Conservation (phyloP, 2,329 filamentous ascomycete species). For the Cryphonectria naterciae region DNA sequence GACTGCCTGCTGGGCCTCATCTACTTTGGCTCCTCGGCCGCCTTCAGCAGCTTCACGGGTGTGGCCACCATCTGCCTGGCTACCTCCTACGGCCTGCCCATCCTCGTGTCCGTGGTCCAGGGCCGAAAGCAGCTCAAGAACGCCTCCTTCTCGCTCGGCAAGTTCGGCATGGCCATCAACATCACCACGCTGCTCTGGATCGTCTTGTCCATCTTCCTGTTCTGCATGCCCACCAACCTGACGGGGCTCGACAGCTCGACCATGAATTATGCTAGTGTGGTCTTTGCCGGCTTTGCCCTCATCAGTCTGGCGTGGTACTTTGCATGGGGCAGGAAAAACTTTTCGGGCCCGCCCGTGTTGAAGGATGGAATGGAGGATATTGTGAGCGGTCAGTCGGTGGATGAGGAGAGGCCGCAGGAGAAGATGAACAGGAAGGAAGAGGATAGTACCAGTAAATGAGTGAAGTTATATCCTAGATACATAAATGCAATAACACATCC, state of each 20-base stretch:
- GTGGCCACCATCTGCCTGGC: constrained; percentile 80
- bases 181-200: constrained; percentile 72
- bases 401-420: constrained; percentile 11
- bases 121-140: constrained; percentile 67
- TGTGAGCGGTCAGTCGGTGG: constrained; percentile 12
- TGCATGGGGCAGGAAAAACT: constrained; percentile 64
- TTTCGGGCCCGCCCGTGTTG: constrained; percentile 58
- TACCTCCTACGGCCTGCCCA: constrained; percentile 75
- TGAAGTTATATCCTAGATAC: not conserved
- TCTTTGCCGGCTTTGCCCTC: constrained; percentile 64
- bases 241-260: constrained; percentile 54
- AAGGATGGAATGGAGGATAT: constrained; percentile 26
- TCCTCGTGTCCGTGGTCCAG: constrained; percentile 70
- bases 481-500: not conserved
- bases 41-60: constrained; percentile 80
- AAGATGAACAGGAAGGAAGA: not conserved
- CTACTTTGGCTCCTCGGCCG: constrained; percentile 77
- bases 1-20: constrained; percentile 76
- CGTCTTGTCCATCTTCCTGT: constrained; percentile 68
- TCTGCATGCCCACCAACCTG: constrained; percentile 73
- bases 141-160: constrained; percentile 70
- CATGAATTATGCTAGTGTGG: constrained; percentile 72
- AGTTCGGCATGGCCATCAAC: constrained; percentile 71
- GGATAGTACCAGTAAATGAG: not conserved
- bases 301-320: constrained; percentile 68